Base-by-base conservation (phyloP, 768 basidiomycete species). In the Macrolepiota dolichaula region DNA sequence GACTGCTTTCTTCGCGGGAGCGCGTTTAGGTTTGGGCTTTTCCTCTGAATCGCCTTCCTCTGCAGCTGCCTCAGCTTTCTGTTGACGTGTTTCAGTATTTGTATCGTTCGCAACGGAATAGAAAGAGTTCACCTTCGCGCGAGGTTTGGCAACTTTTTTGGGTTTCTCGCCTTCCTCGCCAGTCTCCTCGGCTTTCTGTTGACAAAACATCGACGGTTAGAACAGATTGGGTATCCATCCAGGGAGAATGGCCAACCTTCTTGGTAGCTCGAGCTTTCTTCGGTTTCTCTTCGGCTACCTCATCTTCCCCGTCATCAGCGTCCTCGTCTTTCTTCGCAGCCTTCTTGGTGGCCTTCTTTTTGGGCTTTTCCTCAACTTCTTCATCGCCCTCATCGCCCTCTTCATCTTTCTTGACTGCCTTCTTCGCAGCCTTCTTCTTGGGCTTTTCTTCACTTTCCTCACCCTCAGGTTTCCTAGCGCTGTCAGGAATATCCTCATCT, bases 401-500 rank as follows among this genome's bases (percentile, higher is more conserved):
- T 19, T 66, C 67, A 66, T 71, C 72, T 70, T 69, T 72, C 56
- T 67, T 70, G n/a, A 64, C 64, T 10, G 68, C 62, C 51, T 68
- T 72, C 67, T 71, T 73, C 10, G 67, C 29, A 22, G 68, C 66
- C 63, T 74, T 74, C 69, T 65, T 77, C 75, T 82, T 84, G 71
- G 81, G 79, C 15, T 81, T 79, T 62, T 83, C 81, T 35, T 77
- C 81, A 4, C 78, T 78, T 5, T 75, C 80, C 36, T 80, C 77
- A 12, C 73, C 78, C 36, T 77, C 75, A 7, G 82, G 73, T 65
- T 89, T 92, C 63, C 79, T 79, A 3, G 92, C 91, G 17, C 79
- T 80, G 35, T 83, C 85, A 4, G 92, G 92, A 42, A 96, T 85
- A 67, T 96, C 95, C 66, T 88, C 94, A 36, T 88, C 85, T 5